A percentile compares a stretch with the other conserved stretches of the same genome.
These are phyloP conservation scores for Coemansia sp. DNA, from an alignment of 192 early-diverging fungal species.

Conservation along the genomic window DNA sequence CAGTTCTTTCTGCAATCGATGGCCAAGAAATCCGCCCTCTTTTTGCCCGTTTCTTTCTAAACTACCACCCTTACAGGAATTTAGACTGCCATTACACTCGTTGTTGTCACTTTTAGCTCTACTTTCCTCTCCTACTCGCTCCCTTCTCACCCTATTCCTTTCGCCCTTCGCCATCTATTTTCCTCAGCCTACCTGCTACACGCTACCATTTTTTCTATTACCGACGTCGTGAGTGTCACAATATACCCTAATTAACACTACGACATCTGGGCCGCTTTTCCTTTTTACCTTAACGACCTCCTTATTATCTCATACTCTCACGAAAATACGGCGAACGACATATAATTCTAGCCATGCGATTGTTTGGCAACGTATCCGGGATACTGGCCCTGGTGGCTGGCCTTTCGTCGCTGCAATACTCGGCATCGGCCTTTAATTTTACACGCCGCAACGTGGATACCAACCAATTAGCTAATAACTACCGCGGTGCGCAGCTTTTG, in stretches of 20 bases:
- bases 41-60: slow-evolving; percentile 1
- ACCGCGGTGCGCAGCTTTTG: slow-evolving; percentile 31
- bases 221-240: neutral
- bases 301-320: neutral
- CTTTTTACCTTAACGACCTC: neutral
- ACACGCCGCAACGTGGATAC: slow-evolving; percentile 22
- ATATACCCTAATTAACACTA: neutral
- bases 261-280: neutral
- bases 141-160: neutral
- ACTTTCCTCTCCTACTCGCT: neutral
- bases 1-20: neutral
- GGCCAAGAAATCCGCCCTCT: neutral
- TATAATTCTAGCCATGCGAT: neutral
- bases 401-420: neutral
- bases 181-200: neutral
- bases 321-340: neutral
- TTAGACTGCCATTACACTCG: neutral
- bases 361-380: neutral
- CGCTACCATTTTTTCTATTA: neutral
- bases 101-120: neutral
- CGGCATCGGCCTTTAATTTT: slow-evolving; percentile 14
- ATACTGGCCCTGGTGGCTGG: neutral
- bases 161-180: neutral
- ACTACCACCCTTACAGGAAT: neutral
- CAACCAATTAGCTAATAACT: slow-evolving; percentile 12